Base-by-base conservation (phyloP, 495 filamentous ascomycete genomes). In the Tuber indicum region DNA sequence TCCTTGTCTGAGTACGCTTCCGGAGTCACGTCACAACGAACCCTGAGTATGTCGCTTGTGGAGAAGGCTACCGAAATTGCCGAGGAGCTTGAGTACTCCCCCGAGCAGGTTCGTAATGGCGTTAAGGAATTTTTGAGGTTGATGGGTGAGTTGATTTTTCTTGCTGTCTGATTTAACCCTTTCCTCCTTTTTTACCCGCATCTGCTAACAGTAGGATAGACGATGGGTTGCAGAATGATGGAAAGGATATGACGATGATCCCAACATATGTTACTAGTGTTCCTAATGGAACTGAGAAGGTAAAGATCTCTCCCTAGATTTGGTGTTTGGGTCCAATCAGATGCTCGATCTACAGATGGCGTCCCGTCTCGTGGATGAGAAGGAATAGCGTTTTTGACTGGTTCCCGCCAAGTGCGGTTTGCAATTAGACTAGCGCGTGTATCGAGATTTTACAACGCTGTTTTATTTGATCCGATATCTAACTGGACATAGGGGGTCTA, bases 211-310 rank as follows among this genome's bases (percentile, higher is more conserved):
- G 42, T 76, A 92, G 90, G 91, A 74, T 92, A 96, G 88, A 96
- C 93, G n/a, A 85, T 96, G 82, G 84, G 71, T 71, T 84, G 21
- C 84, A 89, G 71, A 91, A 92, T 83, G 89, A 93, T 81, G 91
- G 91, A 71, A 90, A 92, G 4, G 92, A 91, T 74, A 85, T 99
- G 88, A 93, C 91, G 85, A 96, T 98, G 86, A 99, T 99, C 81
- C 96, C 96, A 0, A 97, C 96, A 39, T 99, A 95, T 84, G 95
- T 99, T 58, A 98, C 96, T 3, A 90, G 88, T 16, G 96, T 98
- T 5, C 96, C 96, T 79, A 97, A 98, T 89, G 96, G 96, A 78
- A 97, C 94, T 3, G 96, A 99, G 83, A 97, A 97, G 91, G 91
- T 92, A 82, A 75, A 79, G 74, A 69, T 71, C 1, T 17, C 36